Evolutionary conservation across 1,284 basidiomycete species (phyloP), one percentile per base, ranked within the genome.

Genomic region (Cerioporus squamosus): DNA sequence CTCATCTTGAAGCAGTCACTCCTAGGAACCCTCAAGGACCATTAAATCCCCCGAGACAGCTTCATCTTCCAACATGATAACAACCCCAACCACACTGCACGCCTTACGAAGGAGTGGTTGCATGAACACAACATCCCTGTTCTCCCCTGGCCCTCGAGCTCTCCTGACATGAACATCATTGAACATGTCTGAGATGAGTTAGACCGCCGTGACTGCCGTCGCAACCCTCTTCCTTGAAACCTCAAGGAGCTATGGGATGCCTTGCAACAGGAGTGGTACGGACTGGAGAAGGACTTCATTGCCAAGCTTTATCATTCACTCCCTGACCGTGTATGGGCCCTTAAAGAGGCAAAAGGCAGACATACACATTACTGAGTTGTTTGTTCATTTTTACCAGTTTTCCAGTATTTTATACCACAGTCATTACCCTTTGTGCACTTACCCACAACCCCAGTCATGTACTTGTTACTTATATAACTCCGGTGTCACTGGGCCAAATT

Each of bases 1-100:
- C 39, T 62, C 33, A 72, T 75, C 23, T 66, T 76, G 22, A 24
- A 69, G 29, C 44, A 70, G 36, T 50, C 61, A n/a, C 59, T 72
- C 47, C 69, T 71, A 20, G 66, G 63, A 22, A 69, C 67, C 46
- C 63, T 74, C 9, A n/a, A 55, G 22, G 60, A 74, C 39, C 42
- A 64, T 55, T 38, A 53, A 9, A 54, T 67, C 22, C 44, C 43
- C 14, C 49, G 20, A 10, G 22, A 36, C 8, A 29, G 49, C 31
- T 44, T 68, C 50, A 53, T 62, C 9, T 73, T 74, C 57, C 70
- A 73, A 48, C 73, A 78, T 39, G 75, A 78, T 60, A 74, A 74
- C 51, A 71, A 77, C 62, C 70, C 62, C 8, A 78, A 77, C 62
- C 73, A 77, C 66, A 75, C 64, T 24, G 68, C 68, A 12, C 64